These are phyloP conservation scores for Wickerhamomyces pijperi DNA, from an alignment of 805 yeast genomes.

Conservation along the genomic window DNA sequence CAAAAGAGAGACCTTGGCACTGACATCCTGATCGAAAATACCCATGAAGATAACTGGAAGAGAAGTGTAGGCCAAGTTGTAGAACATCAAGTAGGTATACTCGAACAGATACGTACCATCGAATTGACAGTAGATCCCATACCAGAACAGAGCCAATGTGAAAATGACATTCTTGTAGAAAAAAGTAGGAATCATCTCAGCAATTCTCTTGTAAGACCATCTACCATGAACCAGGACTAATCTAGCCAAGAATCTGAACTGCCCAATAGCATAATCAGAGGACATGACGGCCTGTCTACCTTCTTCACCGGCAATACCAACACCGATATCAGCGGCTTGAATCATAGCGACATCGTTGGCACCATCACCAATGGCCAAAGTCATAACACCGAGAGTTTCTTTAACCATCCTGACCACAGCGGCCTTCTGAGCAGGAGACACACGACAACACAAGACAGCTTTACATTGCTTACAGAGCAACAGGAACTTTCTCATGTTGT, in stretches of 20 bases:
- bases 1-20: constrained; percentile 52
- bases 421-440: constrained; percentile 81
- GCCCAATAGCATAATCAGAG: constrained; percentile 79
- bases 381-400: constrained; percentile 66
- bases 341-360: constrained; percentile 88
- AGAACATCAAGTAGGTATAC: constrained; percentile 71
- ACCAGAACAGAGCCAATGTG: constrained; percentile 70
- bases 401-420: constrained; percentile 75
- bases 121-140: constrained; percentile 59
- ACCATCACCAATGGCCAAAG: constrained; percentile 82
- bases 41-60: constrained; percentile 71
- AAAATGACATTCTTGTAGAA: constrained; percentile 73
- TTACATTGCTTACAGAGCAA: constrained; percentile 69
- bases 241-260: constrained; percentile 60
- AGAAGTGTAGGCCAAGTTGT: constrained; percentile 75
- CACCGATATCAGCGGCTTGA: constrained; percentile 80
- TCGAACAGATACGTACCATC: constrained; percentile 76
- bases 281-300: constrained; percentile 87
- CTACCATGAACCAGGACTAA: constrained; percentile 70
- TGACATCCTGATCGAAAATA: constrained; percentile 73
- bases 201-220: constrained; percentile 75
- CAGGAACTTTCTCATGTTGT: constrained; percentile 45
- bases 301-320: constrained; percentile 88
- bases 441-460: constrained; percentile 79
- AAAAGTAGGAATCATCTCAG: constrained; percentile 78